Evolutionary conservation across 768 basidiomycete genomes (phyloP).

Genomic region (Tulasnella sp.): DNA sequence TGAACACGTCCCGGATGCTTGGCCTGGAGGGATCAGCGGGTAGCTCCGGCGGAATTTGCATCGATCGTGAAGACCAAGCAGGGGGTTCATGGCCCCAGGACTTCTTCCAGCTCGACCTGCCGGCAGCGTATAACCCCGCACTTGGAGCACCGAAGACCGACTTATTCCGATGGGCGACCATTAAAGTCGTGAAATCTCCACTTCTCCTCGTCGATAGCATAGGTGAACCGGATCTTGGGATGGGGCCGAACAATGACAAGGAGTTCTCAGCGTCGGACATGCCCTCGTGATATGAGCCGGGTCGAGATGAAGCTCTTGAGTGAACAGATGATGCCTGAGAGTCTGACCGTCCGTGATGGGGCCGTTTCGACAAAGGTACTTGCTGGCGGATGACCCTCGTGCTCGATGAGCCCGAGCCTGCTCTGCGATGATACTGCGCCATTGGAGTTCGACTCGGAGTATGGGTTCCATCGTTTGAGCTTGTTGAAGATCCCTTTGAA

Average conservation of each 20-base stretch:
- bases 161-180: constrained; percentile 76
- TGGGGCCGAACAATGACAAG: constrained; percentile 46
- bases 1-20: constrained; percentile 71
- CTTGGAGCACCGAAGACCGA: constrained; percentile 48
- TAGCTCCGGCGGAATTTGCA: constrained; percentile 68
- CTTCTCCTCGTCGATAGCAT: constrained; percentile 27
- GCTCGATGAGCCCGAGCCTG: constrained; percentile 69
- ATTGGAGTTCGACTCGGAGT: constrained; percentile 31
- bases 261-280: constrained; percentile 64
- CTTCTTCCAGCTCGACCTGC: constrained; percentile 80
- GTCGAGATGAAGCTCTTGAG: constrained; percentile 71
- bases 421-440: constrained; percentile 63
- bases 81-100: constrained; percentile 84
- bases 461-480: constrained; percentile 64
- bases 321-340: constrained; percentile 74
- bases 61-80: constrained; percentile 67
- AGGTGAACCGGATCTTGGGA: constrained; percentile 40
- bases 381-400: constrained; percentile 72
- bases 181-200: constrained; percentile 48
- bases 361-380: constrained; percentile 43
- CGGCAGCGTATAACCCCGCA: constrained; percentile 34
- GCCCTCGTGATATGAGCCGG: constrained; percentile 69
- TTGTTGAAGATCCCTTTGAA: constrained; percentile 69
- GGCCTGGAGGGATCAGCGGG: constrained; percentile 51
- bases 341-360: constrained; percentile 64